phyloP scores from a whole-genome alignment of 1,284 basidiomycete genomes.

The Sporisorium iseilematis-ciliati region DNA sequence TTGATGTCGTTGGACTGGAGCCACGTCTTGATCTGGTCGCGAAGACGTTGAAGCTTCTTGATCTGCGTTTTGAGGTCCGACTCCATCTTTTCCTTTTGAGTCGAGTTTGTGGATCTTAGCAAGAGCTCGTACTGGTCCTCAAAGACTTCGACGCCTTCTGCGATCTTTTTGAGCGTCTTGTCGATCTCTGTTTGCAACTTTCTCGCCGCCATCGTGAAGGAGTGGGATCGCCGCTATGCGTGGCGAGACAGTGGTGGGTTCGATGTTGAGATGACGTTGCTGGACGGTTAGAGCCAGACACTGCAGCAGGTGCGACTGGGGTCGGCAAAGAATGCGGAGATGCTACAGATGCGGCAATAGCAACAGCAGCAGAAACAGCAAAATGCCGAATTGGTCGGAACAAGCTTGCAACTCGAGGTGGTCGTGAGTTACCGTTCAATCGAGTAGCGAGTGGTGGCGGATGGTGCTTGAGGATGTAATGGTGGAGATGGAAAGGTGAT shows the following conservation, averaged over 20 bases:
- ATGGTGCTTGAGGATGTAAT: background rate
- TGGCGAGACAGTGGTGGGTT: conserved; percentile 5
- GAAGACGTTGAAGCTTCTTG: conserved; percentile 96
- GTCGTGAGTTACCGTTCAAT: background rate
- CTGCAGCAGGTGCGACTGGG: background rate
- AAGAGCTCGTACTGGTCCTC: conserved; percentile 69
- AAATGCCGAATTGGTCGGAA: background rate
- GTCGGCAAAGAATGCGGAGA: background rate
- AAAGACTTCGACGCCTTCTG: conserved; percentile 69
- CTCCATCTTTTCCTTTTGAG: conserved; percentile 70
- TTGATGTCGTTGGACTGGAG: conserved; percentile 98
- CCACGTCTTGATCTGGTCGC: conserved; percentile 99
- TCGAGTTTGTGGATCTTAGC: conserved; percentile 65
- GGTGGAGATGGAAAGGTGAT: conserved; percentile 3
- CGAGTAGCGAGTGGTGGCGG: background rate
- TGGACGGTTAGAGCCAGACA: background rate
- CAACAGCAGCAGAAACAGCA: background rate
- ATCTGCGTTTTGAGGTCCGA: conserved; percentile 70
- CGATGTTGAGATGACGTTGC: background rate
- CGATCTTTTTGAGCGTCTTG: conserved; percentile 68
- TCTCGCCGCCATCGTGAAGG: conserved; percentile 64
- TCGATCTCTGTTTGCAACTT: conserved; percentile 69
- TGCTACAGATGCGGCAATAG: background rate
- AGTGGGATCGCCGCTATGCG: conserved; percentile 24
- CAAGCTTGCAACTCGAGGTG: background rate